Percentiles rank a stretch among this genome's conserved stretches.
These are phyloP conservation scores for Daldinia loculata DNA, from an alignment of 495 filamentous ascomycete genomes.

Conservation along the genomic window DNA sequence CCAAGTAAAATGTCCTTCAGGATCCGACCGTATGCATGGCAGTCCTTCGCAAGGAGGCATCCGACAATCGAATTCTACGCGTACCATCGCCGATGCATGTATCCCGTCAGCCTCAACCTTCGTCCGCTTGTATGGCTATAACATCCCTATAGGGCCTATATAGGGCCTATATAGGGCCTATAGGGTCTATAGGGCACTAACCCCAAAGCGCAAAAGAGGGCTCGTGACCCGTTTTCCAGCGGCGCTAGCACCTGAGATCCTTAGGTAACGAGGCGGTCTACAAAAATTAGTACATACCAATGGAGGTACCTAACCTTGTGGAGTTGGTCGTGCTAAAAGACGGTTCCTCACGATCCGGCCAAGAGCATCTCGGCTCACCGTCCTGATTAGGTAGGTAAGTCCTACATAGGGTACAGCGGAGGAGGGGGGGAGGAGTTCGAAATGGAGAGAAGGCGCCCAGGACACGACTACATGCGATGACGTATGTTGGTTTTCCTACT, in stretches of 20 bases:
- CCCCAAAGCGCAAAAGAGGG: conserved; percentile 12
- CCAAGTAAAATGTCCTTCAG: neutral
- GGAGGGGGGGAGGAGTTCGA: neutral
- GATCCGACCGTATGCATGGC: conserved; percentile 24
- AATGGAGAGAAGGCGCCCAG: neutral
- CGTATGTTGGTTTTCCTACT: conserved; percentile 12
- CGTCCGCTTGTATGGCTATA: neutral
- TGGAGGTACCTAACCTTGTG: conserved; percentile 9
- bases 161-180: too few species aligned
- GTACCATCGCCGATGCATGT: conserved; percentile 40
- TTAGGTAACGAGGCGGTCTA: conserved; percentile 28
- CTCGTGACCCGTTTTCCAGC: conserved; percentile 25
- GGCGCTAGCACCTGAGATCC: conserved; percentile 2
- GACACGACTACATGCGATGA: conserved; percentile 17
- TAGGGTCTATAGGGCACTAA: neutral
- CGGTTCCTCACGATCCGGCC: conserved; percentile 18
- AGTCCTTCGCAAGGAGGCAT: conserved; percentile 24
- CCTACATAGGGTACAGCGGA: neutral
- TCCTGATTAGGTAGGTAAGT: conserved; percentile 30
- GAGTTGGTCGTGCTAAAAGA: conserved; percentile 7
- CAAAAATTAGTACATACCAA: neutral
- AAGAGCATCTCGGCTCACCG: conserved; percentile 27
- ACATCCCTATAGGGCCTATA: too few species aligned
- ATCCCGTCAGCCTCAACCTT: conserved; percentile 18
- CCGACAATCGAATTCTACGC: conserved; percentile 46